phyloP scores from a whole-genome alignment of 352 stramenopile species.

The Phytophthora idaei region DNA sequence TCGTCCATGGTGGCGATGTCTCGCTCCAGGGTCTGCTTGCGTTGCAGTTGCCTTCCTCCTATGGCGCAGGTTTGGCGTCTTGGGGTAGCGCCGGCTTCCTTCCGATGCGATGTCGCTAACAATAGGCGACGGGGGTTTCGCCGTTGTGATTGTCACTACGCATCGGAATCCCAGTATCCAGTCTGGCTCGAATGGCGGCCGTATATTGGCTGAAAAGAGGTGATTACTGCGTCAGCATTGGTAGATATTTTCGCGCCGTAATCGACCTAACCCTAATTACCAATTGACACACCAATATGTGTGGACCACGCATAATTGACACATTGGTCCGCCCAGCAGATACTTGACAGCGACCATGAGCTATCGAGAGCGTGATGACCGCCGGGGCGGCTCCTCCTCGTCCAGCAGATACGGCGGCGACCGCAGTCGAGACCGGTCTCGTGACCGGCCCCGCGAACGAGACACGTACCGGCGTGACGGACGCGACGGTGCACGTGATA shows the following conservation, averaged over 20 bases:
- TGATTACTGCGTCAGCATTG: conserved; percentile 14
- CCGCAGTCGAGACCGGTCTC: conserved; percentile 27
- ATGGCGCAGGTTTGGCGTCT: conserved; percentile 18
- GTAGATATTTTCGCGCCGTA: conserved; percentile 23
- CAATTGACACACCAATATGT: not conserved
- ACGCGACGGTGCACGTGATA: conserved; percentile 22
- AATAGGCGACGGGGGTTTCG: conserved; percentile 33
- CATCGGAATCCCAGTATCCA: conserved; percentile 22
- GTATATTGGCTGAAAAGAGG: conserved; percentile 12
- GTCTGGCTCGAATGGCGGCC: conserved; percentile 13
- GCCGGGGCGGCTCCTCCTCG: conserved; percentile 30
- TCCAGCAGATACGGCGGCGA: conserved; percentile 35
- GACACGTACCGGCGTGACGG: conserved; percentile 44
- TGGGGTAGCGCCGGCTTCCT: conserved; percentile 13
- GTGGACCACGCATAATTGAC: conserved; percentile 6
- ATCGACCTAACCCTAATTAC: conserved; percentile 8
- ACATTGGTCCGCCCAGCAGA: not conserved
- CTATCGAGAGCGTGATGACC: conserved; percentile 31
- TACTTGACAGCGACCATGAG: conserved; percentile 33
- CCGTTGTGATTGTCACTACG: conserved; percentile 24
- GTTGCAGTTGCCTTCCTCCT: conserved; percentile 26
- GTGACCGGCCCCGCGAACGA: conserved; percentile 37
- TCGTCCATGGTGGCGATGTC: conserved; percentile 68
- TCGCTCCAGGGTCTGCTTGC: conserved; percentile 32
- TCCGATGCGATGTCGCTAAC: conserved; percentile 11